Evolutionary conservation across 495 filamentous ascomycete species (phyloP), one percentile per base, ranked within the genome.

Genomic region (Hypomontagnella submonticulosa): DNA sequence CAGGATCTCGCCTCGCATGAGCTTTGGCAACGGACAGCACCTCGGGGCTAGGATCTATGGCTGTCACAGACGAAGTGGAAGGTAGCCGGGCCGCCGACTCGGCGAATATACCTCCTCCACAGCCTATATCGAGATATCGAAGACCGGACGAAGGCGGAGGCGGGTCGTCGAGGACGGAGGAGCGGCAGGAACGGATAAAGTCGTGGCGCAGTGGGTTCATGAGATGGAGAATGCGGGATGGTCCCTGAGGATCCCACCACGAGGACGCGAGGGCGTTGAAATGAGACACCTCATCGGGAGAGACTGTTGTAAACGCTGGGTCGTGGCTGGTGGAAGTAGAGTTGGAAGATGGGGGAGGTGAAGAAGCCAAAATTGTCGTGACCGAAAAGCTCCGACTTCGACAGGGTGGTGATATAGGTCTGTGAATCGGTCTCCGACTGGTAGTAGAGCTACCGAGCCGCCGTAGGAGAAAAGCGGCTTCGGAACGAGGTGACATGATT

Each of bases 181-280:
- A 75, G 59, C 84, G 88, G 68, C 93, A 97, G 34, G 80, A 74
- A 2, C 79, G 77, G 75, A 99, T 95, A 80, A 98, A 98, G 71
- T 92, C 88, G 76, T 97, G 92, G 32, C 95, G 92, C 40, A 96
- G 86, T 8, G 96, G 95, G 81, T 99, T 98, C 95, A 99, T 98
- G 47, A 96, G 88, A 76, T 98, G 96, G 1, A 99, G 88, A 63
- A 97, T 88, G 11, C 93, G 87, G 0, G 92, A 97, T 15, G 92
- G 87, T 52, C 95, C 95, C 77, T 96, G 88, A 1, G 95, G 91
- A 77, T 98, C 96, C 95, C 95, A 99, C 95, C 95, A 99, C 70
- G 87, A 88, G 68, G 89, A 90, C 71, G 96, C 95, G 61, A 99
- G 92, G 63, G 87, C 85, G 70, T 92, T 91, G 84, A 99, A 99